Conservation (phyloP, 352 stramenopile genomes). For the Globisporangium splendens region DNA sequence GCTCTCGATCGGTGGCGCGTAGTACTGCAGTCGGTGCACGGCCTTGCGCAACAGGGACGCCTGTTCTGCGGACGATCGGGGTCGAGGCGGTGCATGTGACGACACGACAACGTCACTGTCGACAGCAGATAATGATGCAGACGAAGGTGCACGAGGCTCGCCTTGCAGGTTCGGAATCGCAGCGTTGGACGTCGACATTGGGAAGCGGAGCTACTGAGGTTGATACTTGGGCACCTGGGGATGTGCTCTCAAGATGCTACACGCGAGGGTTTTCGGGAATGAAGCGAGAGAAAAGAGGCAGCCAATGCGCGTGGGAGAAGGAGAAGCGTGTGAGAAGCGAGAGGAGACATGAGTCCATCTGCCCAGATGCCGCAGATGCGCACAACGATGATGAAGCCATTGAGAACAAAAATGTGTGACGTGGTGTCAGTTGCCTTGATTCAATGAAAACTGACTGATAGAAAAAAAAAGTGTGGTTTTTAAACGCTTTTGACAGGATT, state of each 20-base stretch:
- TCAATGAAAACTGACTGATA: too few relatives aligned
- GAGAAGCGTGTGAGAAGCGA: too few relatives aligned
- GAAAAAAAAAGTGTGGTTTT: too few relatives aligned
- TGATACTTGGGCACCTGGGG: too few relatives aligned
- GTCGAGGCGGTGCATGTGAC: not conserved
- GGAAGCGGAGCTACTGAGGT: not conserved
- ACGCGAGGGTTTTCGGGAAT: not conserved
- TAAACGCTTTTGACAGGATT: too few relatives aligned
- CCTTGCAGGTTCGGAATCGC: slow-evolving; percentile 5
- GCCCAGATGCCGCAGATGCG: too few relatives aligned
- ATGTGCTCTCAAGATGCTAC: too few relatives aligned
- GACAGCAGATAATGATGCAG: not conserved
- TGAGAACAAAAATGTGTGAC: not conserved
- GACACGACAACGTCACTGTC: slow-evolving; percentile 5
- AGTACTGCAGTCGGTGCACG: slow-evolving; percentile 16
- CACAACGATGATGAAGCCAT: too few relatives aligned
- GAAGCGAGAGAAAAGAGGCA: not conserved
- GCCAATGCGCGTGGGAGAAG: too few relatives aligned
- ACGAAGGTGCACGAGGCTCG: not conserved
- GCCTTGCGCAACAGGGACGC: slow-evolving; percentile 16
- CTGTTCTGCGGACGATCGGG: slow-evolving; percentile 5
- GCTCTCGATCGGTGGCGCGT: slow-evolving; percentile 25
- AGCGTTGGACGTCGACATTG: slow-evolving; percentile 4
- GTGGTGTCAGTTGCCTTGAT: too few relatives aligned
- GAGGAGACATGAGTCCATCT: too few relatives aligned